Evolutionary conservation across 306 rosid genomes (phyloP), one percentile per base, ranked within the genome.

Genomic region (Sindora glabra): DNA sequence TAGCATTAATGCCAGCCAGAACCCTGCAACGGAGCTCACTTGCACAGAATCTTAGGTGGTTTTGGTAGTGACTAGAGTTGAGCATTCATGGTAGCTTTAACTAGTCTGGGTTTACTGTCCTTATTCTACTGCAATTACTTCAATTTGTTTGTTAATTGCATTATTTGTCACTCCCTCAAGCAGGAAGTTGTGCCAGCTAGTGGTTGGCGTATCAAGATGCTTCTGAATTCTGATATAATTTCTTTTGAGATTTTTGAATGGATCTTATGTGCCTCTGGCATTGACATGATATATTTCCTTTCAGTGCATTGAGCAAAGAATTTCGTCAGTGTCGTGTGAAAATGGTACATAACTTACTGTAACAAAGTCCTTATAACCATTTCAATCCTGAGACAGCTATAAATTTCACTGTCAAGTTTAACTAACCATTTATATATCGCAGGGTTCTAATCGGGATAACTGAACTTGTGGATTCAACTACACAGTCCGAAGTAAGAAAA

Each of bases 291-390:
- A 62, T 56, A 51, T 55, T 63, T 26, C 63, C 69, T 68, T 63
- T 47, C 66, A 77, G 83, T 73, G 83, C 56, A 77, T 77, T 25
- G 83, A 77, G 76, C 73, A 73, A 68, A 79, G 79, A 52, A 77
- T 39, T 41, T 63, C 79, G 32, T 40, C 48, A 40, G 74, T 46
- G 26, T 68, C 74, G 25, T 18, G 10, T 46, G 73, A 59, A 59
- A 73, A 53, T 46, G 57, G 47, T 57, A 32, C 73, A 29, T 73
- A 5, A 32, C 62, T 16, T 17, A 69, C 63, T 58, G 63, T 59
- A 73, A 39, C 64, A 47, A 58, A 68, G 56, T 22, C 48, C 56
- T 7, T 56, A 34, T 37, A 21, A 62, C 25, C 33, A 24, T 56
- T 69, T 49, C 59, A 50, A 50, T 47, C n/a, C 3, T 1, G 26